A percentile compares a stretch with the other conserved stretches of the same genome.
Conservation (phyloP, 257 asterid genomes). For the Ballota nigra region DNA sequence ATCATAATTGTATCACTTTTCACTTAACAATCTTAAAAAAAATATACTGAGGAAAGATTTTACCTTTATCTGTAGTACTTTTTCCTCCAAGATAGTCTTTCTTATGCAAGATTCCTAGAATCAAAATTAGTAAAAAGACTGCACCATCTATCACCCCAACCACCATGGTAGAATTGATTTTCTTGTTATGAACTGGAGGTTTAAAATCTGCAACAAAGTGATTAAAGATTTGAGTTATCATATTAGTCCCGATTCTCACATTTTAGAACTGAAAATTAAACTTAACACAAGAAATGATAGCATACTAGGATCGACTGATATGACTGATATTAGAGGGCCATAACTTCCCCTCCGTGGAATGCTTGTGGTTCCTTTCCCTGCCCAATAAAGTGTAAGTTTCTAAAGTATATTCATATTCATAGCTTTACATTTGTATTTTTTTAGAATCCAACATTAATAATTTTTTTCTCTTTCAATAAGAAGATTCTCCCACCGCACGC, state of each 20-base stretch:
- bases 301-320: constrained; percentile 87
- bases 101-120: constrained; percentile 41
- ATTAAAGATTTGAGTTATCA: not conserved
- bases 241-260: not conserved
- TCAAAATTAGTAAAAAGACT: constrained; percentile 33
- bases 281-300: not conserved
- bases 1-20: not conserved
- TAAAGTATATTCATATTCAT: too few relatives aligned
- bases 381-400: too few relatives aligned
- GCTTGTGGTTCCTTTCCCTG: constrained; percentile 92
- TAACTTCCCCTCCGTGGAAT: constrained; percentile 80
- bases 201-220: constrained; percentile 53
- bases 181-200: constrained; percentile 55
- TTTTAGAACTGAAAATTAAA: not conserved
- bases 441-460: too few relatives aligned
- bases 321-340: constrained; percentile 89
- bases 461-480: too few relatives aligned
- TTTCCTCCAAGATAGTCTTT: constrained; percentile 51
- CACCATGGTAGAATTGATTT: constrained; percentile 27
- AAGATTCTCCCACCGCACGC: too few relatives aligned
- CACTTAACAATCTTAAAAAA: not conserved
- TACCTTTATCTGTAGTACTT: constrained; percentile 59
- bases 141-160: constrained; percentile 57
- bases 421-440: too few relatives aligned
- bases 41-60: not conserved